These are phyloP conservation scores for Nephelium lappaceum DNA, from an alignment of 345 rosid genomes.

Conservation along the genomic window DNA sequence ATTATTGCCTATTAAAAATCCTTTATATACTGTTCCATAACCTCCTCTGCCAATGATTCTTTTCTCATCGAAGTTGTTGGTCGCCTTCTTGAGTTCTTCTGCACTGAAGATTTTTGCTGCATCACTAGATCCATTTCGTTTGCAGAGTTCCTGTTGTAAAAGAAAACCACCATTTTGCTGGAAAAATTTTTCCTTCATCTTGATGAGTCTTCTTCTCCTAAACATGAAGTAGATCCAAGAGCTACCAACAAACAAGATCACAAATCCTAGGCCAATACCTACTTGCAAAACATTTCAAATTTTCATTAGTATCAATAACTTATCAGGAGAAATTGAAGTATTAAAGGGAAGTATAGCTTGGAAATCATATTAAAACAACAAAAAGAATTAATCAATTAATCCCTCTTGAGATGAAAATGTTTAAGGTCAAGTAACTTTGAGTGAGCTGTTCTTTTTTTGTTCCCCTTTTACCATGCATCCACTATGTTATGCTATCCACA, in stretches of 20 bases:
- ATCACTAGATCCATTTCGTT: background rate
- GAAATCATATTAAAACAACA: too few relatives aligned
- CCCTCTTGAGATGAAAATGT: too few relatives aligned
- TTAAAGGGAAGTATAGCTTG: background rate
- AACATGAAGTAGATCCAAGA: conserved; percentile 21
- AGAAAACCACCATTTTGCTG: conserved; percentile 20
- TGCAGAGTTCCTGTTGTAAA: conserved; percentile 23
- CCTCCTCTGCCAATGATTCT: too few relatives aligned
- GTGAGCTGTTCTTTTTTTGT: too few relatives aligned
- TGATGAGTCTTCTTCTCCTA: conserved; percentile 14
- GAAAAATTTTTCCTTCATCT: conserved; percentile 6
- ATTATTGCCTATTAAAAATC: conserved; percentile 2
- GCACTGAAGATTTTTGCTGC: conserved; percentile 23
- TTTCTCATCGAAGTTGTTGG: too few relatives aligned
- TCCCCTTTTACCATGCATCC: background rate
- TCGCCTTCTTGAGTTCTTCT: conserved; percentile 12
- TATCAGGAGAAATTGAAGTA: background rate
- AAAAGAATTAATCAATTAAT: too few relatives aligned
- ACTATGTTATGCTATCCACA: too few relatives aligned
- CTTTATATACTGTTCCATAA: too few relatives aligned
- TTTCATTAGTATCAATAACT: background rate
- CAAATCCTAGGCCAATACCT: conserved; percentile 17
- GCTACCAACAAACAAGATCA: background rate
- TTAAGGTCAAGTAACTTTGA: too few relatives aligned
- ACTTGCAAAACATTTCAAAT: background rate